Percentiles rank a stretch among this genome's conserved stretches.
Conservation (phyloP, 2,329 filamentous ascomycete species). For the Fusarium sp. region DNA sequence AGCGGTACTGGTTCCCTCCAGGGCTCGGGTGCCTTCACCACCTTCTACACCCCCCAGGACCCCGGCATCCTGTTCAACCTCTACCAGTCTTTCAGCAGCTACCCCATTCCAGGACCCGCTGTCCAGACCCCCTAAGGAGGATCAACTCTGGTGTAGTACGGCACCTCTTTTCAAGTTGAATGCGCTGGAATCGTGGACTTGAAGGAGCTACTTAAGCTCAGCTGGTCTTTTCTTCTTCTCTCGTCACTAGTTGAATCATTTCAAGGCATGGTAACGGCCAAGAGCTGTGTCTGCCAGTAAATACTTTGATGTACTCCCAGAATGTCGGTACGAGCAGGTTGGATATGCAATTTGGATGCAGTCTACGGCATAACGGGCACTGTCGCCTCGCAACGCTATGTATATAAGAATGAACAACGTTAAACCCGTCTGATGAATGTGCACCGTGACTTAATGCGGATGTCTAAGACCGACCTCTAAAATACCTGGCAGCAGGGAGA, state of each 20-base stretch:
- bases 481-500: too few relatives aligned
- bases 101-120: slow-evolving; percentile 49
- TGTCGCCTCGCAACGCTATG: neutral
- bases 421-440: neutral
- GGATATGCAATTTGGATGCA: neutral
- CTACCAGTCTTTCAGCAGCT: slow-evolving; percentile 45
- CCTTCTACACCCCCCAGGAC: slow-evolving; percentile 51
- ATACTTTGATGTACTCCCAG: neutral
- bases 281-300: neutral
- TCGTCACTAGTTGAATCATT: neutral
- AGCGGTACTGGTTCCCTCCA: slow-evolving; percentile 46
- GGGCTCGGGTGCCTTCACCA: slow-evolving; percentile 47
- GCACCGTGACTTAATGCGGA: neutral
- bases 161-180: neutral
- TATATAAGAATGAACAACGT: slow-evolving; percentile 1
- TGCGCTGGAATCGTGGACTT: neutral
- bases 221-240: neutral
- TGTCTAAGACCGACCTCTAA: fast-evolving
- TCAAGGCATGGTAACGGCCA: neutral
- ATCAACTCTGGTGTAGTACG: neutral
- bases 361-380: neutral
- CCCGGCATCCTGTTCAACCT: slow-evolving; percentile 53
- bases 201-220: neutral
- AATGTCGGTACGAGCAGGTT: neutral
- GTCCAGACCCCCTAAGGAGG: slow-evolving; percentile 23